A percentile compares a stretch with the other conserved stretches of the same genome.
Evolutionary conservation across 345 rosid species (phyloP).

Genomic region (Sapria himalayana): DNA sequence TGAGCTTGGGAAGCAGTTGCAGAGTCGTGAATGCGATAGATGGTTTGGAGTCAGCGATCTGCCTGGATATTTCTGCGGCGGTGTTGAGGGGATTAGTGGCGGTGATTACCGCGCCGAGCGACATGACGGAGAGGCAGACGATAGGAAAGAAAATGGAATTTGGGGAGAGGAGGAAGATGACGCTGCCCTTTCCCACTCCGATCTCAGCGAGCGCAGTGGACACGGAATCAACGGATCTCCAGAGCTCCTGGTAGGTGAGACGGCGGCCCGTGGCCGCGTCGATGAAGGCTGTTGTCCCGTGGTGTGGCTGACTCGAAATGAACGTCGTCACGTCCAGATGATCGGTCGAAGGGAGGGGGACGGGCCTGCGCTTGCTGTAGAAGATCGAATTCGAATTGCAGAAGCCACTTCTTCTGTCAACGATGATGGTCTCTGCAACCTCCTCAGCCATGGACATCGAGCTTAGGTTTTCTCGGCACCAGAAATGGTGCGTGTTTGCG

Average conservation of each 20-base stretch:
- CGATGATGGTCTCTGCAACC: neutral
- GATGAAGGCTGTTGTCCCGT: slow-evolving; percentile 56
- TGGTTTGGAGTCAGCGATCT: slow-evolving; percentile 41
- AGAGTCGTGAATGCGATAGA: slow-evolving; percentile 48
- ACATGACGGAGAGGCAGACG: slow-evolving; percentile 87
- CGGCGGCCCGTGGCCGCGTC: slow-evolving; percentile 54
- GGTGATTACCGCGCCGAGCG: slow-evolving; percentile 77
- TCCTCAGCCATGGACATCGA: slow-evolving; percentile 7
- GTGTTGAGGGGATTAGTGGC: slow-evolving; percentile 81
- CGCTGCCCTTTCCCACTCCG: slow-evolving; percentile 71
- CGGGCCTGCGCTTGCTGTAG: slow-evolving; percentile 48
- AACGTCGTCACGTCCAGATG: slow-evolving; percentile 51
- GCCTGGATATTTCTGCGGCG: slow-evolving; percentile 39
- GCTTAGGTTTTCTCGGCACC: too few relatives aligned
- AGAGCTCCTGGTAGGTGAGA: slow-evolving; percentile 47
- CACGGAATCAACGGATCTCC: slow-evolving; percentile 59
- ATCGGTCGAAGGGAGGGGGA: slow-evolving; percentile 33
- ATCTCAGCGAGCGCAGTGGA: slow-evolving; percentile 28
- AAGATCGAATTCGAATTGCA: slow-evolving; percentile 34
- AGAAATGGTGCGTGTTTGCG: too few relatives aligned
- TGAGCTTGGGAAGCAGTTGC: slow-evolving; percentile 40
- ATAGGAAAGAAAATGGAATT: slow-evolving; percentile 74
- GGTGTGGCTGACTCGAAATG: slow-evolving; percentile 63
- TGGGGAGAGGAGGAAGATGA: slow-evolving; percentile 69
- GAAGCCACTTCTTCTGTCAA: slow-evolving; percentile 46